phyloP scores from a whole-genome alignment of 2,329 filamentous ascomycete genomes.

The Diaporthe sp. region DNA sequence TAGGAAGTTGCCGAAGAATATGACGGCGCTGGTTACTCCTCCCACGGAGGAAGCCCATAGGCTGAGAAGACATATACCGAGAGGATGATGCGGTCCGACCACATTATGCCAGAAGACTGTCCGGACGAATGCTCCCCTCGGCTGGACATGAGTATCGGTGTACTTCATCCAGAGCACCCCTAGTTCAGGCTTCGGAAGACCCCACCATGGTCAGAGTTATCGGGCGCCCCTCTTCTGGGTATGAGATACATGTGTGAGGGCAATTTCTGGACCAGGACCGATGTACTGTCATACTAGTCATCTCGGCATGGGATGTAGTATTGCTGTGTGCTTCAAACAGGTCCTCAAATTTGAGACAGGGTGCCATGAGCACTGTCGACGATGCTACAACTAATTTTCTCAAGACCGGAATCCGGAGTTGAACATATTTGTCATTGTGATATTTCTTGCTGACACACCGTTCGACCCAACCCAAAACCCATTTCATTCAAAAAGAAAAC shows the following conservation, averaged over 20 bases:
- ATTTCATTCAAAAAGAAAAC: conserved; percentile 14
- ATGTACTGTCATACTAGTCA: neutral
- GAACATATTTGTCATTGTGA: conserved; percentile 16
- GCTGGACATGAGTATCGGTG: neutral
- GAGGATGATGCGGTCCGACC: neutral
- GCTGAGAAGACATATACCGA: neutral
- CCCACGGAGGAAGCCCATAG: neutral
- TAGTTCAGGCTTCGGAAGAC: neutral
- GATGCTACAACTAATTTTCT: neutral
- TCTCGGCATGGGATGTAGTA: neutral
- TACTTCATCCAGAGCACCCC: no score
- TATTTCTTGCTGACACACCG: conserved; percentile 22
- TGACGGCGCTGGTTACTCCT: neutral
- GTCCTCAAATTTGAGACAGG: neutral
- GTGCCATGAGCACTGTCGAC: neutral
- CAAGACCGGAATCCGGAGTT: neutral
- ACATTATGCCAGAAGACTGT: neutral
- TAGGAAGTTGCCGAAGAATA: neutral
- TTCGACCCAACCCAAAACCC: neutral
- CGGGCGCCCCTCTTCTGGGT: no score
- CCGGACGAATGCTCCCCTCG: neutral
- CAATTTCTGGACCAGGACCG: neutral
- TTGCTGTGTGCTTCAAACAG: neutral
- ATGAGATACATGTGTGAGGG: neutral
- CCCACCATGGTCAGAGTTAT: neutral